phyloP scores from a whole-genome alignment of 306 rosid genomes.

The Datisca glomerata region DNA sequence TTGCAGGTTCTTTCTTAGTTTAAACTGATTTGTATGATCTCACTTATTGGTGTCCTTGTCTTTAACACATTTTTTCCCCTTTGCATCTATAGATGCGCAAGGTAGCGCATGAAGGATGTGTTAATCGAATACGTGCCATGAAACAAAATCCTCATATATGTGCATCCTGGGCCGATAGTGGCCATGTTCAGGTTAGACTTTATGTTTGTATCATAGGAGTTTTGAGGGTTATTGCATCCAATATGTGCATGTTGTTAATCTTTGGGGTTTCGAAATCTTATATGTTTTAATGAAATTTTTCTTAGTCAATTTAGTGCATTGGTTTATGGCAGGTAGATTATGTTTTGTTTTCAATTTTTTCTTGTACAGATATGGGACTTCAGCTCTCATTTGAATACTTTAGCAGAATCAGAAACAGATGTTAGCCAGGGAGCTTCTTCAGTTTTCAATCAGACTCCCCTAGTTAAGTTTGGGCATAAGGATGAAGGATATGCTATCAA shows the following conservation, averaged over 20 bases:
- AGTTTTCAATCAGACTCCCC: conserved; percentile 54
- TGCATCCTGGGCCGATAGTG: conserved; percentile 87
- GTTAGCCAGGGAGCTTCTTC: conserved; percentile 57
- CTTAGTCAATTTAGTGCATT: too few relatives aligned
- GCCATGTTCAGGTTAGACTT: conserved; percentile 68
- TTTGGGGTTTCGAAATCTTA: too few relatives aligned
- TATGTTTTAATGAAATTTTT: too few relatives aligned
- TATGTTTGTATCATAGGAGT: too few relatives aligned
- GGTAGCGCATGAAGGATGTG: conserved; percentile 70
- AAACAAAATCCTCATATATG: conserved; percentile 76
- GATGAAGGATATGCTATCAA: conserved; percentile 93
- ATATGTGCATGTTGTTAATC: too few relatives aligned
- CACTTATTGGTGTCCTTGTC: conserved; percentile 6
- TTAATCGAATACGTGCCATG: conserved; percentile 89
- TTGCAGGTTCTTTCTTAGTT: conserved; percentile 40
- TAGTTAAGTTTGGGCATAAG: conserved; percentile 51
- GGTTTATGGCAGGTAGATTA: too few relatives aligned
- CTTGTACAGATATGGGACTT: conserved; percentile 76
- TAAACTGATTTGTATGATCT: conserved; percentile 2
- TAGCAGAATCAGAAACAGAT: conserved; percentile 64
- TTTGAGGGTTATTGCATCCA: too few relatives aligned
- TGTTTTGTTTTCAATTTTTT: too few relatives aligned
- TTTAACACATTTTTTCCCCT: conserved; percentile 13
- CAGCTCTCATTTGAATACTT: conserved; percentile 65
- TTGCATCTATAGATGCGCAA: conserved; percentile 49